Evolutionary conservation across 2,329 filamentous ascomycete species (phyloP).

Genomic region (Neonectria neomacrospora): DNA sequence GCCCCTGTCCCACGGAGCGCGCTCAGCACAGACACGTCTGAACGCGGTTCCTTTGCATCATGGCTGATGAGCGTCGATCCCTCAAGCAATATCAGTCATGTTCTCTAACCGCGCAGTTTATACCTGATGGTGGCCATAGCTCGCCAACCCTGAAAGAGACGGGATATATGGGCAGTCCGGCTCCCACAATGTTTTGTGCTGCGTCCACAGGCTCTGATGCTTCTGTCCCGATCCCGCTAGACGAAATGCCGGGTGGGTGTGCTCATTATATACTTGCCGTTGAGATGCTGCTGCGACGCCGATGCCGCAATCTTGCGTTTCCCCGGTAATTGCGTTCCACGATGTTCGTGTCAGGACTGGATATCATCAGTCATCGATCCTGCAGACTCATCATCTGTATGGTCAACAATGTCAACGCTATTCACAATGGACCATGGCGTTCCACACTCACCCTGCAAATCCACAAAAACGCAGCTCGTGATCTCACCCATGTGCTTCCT

Average conservation of each 20-base stretch:
- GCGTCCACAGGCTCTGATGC: conserved; percentile 12
- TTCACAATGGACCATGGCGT: conserved; percentile 22
- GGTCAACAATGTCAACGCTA: conserved; percentile 20
- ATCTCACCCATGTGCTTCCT: conserved; percentile 29
- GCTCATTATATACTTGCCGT: conserved; percentile 20
- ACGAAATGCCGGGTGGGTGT: conserved; percentile 11
- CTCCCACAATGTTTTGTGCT: neutral
- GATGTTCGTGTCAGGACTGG: conserved; percentile 13
- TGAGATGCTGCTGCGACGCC: neutral
- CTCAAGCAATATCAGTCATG: conserved; percentile 20
- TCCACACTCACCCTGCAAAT: conserved; percentile 26
- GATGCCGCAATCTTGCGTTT: conserved; percentile 13
- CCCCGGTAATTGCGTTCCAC: conserved; percentile 23
- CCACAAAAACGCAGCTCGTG: conserved; percentile 30
- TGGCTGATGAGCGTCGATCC: conserved; percentile 4
- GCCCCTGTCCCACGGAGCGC: conserved; percentile 4
- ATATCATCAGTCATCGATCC: conserved; percentile 27
- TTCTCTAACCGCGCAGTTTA: conserved; percentile 12
- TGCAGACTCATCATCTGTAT: conserved; percentile 21
- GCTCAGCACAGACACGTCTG: conserved; percentile 5
- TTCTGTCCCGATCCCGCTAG: neutral
- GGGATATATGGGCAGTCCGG: conserved; percentile 8
- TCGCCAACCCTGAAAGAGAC: neutral
- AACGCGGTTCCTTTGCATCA: conserved; percentile 20
- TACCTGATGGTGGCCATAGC: conserved; percentile 17